phyloP scores from a whole-genome alignment of 192 early-diverging fungal species.

The Entomortierella beljakovae region DNA sequence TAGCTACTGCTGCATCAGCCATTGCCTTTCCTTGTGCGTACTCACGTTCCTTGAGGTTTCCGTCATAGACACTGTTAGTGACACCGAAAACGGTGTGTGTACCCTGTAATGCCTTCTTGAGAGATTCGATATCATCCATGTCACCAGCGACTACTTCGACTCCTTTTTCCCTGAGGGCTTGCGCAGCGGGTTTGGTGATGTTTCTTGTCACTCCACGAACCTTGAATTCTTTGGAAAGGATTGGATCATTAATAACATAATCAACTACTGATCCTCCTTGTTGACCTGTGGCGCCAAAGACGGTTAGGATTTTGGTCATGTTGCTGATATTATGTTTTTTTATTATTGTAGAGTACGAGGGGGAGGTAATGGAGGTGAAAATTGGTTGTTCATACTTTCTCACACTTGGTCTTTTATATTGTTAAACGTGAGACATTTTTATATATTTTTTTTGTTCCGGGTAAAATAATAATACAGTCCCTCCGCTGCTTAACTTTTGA shows the following conservation, averaged over 20 bases:
- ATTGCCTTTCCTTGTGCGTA: slow-evolving; percentile 17
- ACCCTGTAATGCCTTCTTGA: slow-evolving; percentile 31
- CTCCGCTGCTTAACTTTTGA: no score
- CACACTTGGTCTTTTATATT: no score
- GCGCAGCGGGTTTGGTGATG: slow-evolving; percentile 10
- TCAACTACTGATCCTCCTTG: slow-evolving; percentile 25
- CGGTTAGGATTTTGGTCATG: slow-evolving; percentile 35
- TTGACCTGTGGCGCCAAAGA: slow-evolving; percentile 35
- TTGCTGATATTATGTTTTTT: neutral
- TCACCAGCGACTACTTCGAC: slow-evolving; percentile 31
- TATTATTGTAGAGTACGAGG: neutral
- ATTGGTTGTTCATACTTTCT: no score
- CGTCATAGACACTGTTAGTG: slow-evolving; percentile 11
- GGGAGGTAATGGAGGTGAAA: neutral
- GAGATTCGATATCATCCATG: slow-evolving; percentile 14
- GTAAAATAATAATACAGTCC: no score
- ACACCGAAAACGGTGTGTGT: slow-evolving; percentile 31
- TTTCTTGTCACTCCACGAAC: slow-evolving; percentile 27
- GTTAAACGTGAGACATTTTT: no score
- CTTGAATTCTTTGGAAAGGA: slow-evolving; percentile 14
- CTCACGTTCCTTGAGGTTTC: neutral
- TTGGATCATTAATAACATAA: slow-evolving; percentile 22
- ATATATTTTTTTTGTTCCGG: no score
- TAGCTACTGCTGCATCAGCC: slow-evolving; percentile 16
- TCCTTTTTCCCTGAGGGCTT: slow-evolving; percentile 15